Evolutionary conservation across 2,329 filamentous ascomycete genomes (phyloP).

Genomic region (Aspergillus japonicus): DNA sequence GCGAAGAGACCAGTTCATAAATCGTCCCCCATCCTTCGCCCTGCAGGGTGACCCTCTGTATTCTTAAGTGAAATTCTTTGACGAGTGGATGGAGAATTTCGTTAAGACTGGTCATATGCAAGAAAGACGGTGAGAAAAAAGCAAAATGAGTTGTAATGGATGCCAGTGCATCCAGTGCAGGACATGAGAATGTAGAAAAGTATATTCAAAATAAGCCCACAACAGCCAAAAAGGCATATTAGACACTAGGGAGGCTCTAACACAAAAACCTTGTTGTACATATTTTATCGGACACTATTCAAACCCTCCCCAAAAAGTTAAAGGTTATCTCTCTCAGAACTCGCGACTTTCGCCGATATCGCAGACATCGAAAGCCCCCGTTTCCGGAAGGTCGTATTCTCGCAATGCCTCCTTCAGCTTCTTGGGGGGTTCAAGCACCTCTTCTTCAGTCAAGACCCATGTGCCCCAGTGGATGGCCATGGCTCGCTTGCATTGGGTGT

Average conservation of each 20-base stretch:
- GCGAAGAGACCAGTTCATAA: neutral
- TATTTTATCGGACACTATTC: neutral
- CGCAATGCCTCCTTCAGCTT: constrained; percentile 70
- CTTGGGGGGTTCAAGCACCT: constrained; percentile 77
- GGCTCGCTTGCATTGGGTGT: constrained; percentile 74
- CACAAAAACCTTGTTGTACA: neutral
- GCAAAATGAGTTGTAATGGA: neutral
- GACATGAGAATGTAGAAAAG: neutral
- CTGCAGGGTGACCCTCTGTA: neutral
- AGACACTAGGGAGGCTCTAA: no score
- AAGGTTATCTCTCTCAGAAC: constrained; percentile 50
- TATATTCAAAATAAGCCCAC: neutral
- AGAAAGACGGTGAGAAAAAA: constrained; percentile 6
- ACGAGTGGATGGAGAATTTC: neutral
- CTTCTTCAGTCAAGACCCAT: constrained; percentile 83
- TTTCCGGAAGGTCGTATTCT: constrained; percentile 65
- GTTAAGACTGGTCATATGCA: constrained; percentile 6
- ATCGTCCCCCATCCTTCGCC: neutral
- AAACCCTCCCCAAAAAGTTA: neutral
- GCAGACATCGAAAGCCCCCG: constrained; percentile 76
- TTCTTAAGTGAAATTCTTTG: neutral
- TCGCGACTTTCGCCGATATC: constrained; percentile 81
- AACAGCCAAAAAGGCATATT: neutral
- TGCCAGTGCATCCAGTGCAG: no score
- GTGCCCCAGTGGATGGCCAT: constrained; percentile 91